phyloP scores from a whole-genome alignment of 129 eudicot species.

The Flaveria sonorensis region DNA sequence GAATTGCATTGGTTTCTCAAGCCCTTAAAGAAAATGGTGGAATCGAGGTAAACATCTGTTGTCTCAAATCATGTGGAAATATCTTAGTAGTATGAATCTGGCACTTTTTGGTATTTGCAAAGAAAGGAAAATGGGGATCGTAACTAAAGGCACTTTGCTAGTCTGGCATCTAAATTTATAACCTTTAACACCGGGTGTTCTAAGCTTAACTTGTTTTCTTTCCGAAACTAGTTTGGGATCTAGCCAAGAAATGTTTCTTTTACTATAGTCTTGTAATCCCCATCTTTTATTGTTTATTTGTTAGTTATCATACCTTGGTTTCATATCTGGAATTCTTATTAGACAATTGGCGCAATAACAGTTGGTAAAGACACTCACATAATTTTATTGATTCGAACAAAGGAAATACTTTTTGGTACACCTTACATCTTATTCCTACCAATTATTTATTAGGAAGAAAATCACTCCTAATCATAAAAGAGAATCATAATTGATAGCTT shows the following conservation, averaged over 20 bases:
- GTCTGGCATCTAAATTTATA: not conserved
- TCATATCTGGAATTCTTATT: not conserved
- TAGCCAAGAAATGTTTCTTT: too few relatives aligned
- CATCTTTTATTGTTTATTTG: constrained; percentile 2
- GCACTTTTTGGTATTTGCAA: not conserved
- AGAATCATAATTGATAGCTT: too few relatives aligned
- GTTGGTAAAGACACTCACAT: too few relatives aligned
- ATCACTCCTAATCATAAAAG: too few relatives aligned
- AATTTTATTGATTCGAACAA: too few relatives aligned
- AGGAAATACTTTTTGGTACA: too few relatives aligned
- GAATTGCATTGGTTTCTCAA: constrained; percentile 68
- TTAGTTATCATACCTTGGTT: not conserved
- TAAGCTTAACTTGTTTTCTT: not conserved
- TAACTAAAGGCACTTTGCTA: not conserved
- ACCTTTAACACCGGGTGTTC: not conserved
- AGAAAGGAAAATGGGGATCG: not conserved
- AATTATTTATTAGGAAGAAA: too few relatives aligned
- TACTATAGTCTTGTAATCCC: not conserved
- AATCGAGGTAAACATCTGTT: constrained; percentile 53
- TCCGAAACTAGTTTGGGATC: too few relatives aligned
- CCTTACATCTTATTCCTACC: too few relatives aligned
- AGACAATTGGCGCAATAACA: too few relatives aligned
- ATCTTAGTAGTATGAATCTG: not conserved
- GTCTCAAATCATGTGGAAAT: constrained; percentile 8
- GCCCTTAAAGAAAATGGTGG: constrained; percentile 73